These are phyloP conservation scores for Cystobasidium onofrii DNA, from an alignment of 768 basidiomycete species.

Conservation along the genomic window DNA sequence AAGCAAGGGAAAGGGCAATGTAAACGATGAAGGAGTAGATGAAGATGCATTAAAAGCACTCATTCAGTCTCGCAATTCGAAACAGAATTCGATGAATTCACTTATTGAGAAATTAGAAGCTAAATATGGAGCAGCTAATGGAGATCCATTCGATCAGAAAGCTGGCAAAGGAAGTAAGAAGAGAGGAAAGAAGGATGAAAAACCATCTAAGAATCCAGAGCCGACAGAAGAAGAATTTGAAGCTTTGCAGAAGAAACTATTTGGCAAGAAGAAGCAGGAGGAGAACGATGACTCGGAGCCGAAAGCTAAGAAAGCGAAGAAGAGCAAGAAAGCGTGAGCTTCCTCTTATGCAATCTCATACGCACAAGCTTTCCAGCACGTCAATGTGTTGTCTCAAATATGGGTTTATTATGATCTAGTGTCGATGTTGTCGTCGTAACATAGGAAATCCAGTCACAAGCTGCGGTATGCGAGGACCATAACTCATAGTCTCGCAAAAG, in stretches of 20 bases:
- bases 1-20: constrained; percentile 17
- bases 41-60: constrained; percentile 38
- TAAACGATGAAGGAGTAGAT: constrained; percentile 32
- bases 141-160: background rate
- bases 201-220: constrained; percentile 12
- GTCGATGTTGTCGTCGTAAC: background rate
- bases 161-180: constrained; percentile 43
- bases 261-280: constrained; percentile 41
- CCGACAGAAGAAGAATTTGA: constrained; percentile 40
- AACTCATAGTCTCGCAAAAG: no score
- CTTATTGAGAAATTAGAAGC: constrained; percentile 39
- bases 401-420: background rate
- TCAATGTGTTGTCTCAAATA: background rate
- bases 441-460: no score
- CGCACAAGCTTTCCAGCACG: no score
- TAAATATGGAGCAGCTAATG: constrained; percentile 38
- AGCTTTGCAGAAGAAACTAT: constrained; percentile 14
- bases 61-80: constrained; percentile 37
- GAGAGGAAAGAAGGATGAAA: constrained; percentile 43
- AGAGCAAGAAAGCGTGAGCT: background rate
- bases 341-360: background rate
- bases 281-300: constrained; percentile 24
- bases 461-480: no score
- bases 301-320: background rate
- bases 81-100: constrained; percentile 31